Evolutionary conservation across 1,284 basidiomycete species (phyloP), one percentile per base, ranked within the genome.

Genomic region (Boletus sp.): DNA sequence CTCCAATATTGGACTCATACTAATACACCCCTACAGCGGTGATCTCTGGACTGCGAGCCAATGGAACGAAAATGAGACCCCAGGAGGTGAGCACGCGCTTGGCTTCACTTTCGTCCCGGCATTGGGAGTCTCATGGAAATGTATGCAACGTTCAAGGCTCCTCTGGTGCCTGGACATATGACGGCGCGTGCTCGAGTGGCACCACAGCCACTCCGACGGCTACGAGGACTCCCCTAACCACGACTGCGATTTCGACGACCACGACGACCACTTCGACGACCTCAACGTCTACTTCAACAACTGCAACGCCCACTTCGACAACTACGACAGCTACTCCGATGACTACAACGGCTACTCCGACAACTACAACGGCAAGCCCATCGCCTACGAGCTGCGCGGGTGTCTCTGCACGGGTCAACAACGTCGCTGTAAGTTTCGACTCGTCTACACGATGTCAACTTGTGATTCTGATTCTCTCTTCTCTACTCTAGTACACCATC

Each of bases 11-110:
- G n/a, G n/a, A 21, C 49, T 11, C 27, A 38, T 31, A 28, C 57
- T 71, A 43, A 70, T 27, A 17, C 1, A 5, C 21, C 19, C 11
- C 21, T 21, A 27, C 11, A 74, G 72, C 51, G 71, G 72, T 0
- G 25, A 55, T 31, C 70, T 74, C 35, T 71, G 70, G 70, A 68
- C 64, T 48, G 70, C 71, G 14, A 63, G 38, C 25, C 60, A 61
- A 30, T 71, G 73, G 70, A 65, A 64, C 33, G 8, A 71, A 52
- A 27, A 30, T 14, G 70, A 72, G 21, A 13, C 8, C 4, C 69
- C 69, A 1, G 73, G 70, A 69, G 68, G 72, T 74, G 35, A 59
- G 60, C 9, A 13, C 13, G 17, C 27, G 3, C 16, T 30, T 7
- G 9, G 1, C 30, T 23, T 53, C 14, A 13, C 14, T 11, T 4